These are phyloP conservation scores for Megacollybia marginata DNA, from an alignment of 768 basidiomycete species.

Conservation along the genomic window DNA sequence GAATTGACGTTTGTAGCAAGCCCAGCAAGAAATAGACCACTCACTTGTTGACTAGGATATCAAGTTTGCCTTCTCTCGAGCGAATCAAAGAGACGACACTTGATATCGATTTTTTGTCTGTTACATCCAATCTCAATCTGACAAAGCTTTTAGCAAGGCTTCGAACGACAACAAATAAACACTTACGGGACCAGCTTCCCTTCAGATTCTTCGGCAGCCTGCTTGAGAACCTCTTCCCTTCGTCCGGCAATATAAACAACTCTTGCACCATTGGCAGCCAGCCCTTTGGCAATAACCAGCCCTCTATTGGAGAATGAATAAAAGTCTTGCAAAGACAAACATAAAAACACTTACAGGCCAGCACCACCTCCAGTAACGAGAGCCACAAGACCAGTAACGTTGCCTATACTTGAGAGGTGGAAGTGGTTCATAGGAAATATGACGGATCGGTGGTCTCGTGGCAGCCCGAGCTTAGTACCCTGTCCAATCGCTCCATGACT, in stretches of 20 bases:
- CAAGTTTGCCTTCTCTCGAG: conserved; percentile 58
- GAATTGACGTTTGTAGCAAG: neutral
- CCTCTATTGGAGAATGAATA: conserved; percentile 23
- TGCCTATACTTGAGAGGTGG: conserved; percentile 30
- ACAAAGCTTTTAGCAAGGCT: conserved; percentile 1
- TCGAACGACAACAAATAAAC: neutral
- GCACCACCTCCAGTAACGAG: conserved; percentile 49
- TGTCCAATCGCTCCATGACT: too few relatives aligned
- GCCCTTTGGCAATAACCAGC: conserved; percentile 61
- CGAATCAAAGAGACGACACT: conserved; percentile 45
- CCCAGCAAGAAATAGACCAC: conserved; percentile 7
- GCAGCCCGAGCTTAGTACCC: too few relatives aligned
- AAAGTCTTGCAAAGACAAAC: too few relatives aligned
- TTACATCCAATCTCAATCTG: conserved; percentile 67
- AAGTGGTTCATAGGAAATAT: neutral
- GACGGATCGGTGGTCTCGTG: too few relatives aligned
- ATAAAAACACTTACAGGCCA: conserved; percentile 12
- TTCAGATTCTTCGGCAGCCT: conserved; percentile 41
- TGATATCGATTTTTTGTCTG: conserved; percentile 59
- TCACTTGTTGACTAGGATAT: conserved; percentile 81
- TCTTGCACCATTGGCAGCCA: conserved; percentile 71
- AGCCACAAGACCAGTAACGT: conserved; percentile 51
- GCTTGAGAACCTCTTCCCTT: conserved; percentile 57
- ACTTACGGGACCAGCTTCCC: conserved; percentile 49
- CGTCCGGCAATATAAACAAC: conserved; percentile 71